phyloP scores from a whole-genome alignment of 345 rosid species.

The Excoecaria cochinchinensis region DNA sequence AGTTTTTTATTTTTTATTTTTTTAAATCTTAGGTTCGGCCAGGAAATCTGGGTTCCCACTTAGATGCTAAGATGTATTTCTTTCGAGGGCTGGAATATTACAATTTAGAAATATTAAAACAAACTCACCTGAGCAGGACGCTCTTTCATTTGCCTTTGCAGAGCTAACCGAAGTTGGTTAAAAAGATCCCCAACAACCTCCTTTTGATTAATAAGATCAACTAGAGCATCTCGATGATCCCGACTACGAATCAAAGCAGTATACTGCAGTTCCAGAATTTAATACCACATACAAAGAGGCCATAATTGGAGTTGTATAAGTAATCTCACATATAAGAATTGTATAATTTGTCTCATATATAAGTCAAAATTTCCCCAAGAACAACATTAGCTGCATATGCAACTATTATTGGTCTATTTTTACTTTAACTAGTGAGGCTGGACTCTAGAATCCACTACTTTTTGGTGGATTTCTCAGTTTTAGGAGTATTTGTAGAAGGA shows the following conservation, averaged over 20 bases:
- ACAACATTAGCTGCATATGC: background rate
- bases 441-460: background rate
- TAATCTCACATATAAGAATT: slow-evolving; percentile 2
- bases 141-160: slow-evolving; percentile 65
- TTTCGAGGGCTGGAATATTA: background rate
- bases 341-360: background rate
- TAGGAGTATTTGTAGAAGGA: background rate
- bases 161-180: slow-evolving; percentile 87
- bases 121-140: slow-evolving; percentile 90
- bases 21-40: background rate
- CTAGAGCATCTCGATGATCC: slow-evolving; percentile 54
- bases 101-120: slow-evolving; percentile 17
- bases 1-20: background rate
- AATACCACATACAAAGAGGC: slow-evolving; percentile 1
- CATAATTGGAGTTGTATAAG: slow-evolving; percentile 11
- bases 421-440: background rate
- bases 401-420: background rate
- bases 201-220: slow-evolving; percentile 86
- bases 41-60: background rate
- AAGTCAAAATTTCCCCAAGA: background rate
- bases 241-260: slow-evolving; percentile 75
- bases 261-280: slow-evolving; percentile 51
- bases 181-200: slow-evolving; percentile 91
- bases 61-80: background rate
- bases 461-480: background rate